Conservation (phyloP, 371 early-diverging fungal species). For the Mucor mucedo region DNA sequence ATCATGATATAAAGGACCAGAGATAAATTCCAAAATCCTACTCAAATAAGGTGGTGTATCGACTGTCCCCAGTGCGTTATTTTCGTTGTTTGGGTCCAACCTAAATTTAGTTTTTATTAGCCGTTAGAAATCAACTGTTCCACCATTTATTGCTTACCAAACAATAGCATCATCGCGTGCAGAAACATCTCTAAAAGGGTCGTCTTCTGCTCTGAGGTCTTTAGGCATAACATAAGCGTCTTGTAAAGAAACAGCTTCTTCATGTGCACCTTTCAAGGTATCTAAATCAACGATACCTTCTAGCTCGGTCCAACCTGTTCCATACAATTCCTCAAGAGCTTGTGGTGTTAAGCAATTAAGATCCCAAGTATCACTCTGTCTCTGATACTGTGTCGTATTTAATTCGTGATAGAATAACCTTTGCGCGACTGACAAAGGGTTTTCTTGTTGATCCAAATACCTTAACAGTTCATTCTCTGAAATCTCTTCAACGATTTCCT, state of each 20-base stretch:
- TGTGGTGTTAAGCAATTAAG: constrained; percentile 35
- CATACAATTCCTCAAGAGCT: constrained; percentile 54
- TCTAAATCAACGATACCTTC: constrained; percentile 54
- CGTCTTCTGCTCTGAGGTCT: constrained; percentile 33
- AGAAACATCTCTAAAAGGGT: constrained; percentile 62
- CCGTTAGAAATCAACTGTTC: not conserved
- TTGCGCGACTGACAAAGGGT: constrained; percentile 52
- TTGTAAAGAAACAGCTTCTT: constrained; percentile 38
- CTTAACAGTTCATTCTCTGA: constrained; percentile 58
- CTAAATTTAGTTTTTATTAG: not conserved
- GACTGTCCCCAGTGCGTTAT: constrained; percentile 5
- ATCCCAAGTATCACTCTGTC: constrained; percentile 25
- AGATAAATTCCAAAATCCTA: constrained; percentile 39
- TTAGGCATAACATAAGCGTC: constrained; percentile 38
- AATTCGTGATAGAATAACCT: constrained; percentile 56
- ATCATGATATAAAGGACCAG: constrained; percentile 54
- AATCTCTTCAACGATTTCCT: constrained; percentile 57
- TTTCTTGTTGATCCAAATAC: constrained; percentile 56
- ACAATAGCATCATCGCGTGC: constrained; percentile 68
- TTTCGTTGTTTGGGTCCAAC: constrained; percentile 28
- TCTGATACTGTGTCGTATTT: constrained; percentile 43
- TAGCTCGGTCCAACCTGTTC: constrained; percentile 57
- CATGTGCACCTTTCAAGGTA: constrained; percentile 42
- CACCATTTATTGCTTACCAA: constrained; percentile 37
- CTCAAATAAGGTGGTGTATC: constrained; percentile 30